These are phyloP conservation scores for Silene uniflora DNA, from an alignment of 148 eudicot genomes.

Conservation along the genomic window DNA sequence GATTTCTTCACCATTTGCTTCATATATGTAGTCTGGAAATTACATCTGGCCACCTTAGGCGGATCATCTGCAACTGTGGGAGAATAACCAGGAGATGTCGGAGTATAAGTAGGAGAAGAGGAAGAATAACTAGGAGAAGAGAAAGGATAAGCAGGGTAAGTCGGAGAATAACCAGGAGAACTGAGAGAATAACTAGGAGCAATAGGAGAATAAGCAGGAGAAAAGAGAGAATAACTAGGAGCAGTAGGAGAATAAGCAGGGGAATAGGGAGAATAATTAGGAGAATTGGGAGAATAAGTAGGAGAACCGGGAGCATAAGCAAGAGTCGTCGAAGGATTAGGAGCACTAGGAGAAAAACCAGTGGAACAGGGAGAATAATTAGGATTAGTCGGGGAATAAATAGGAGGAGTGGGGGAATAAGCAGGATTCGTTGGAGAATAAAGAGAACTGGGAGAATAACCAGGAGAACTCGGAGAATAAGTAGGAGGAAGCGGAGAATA, in stretches of 20 bases:
- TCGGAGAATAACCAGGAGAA: not conserved
- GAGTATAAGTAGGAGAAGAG: not conserved
- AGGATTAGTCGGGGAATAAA: not conserved
- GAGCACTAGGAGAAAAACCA: not conserved
- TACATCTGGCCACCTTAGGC: not conserved
- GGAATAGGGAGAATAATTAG: not conserved
- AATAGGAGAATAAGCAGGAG: too few species aligned
- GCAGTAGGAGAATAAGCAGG: not conserved
- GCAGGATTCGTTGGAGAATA: too few species aligned
- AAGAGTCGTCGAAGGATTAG: too few species aligned
- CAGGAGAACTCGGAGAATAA: too few species aligned
- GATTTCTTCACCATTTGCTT: constrained; percentile 1
- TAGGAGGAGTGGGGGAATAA: too few species aligned
- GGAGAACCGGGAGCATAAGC: too few species aligned
- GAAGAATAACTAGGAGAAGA: too few species aligned
- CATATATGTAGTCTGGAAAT: not conserved
- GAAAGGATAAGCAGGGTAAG: too few species aligned
- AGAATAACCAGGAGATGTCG: not conserved
- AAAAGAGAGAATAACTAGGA: not conserved
- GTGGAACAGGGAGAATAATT: not conserved
- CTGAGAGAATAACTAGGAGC: not conserved
- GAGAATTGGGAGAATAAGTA: not conserved
- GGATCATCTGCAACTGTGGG: not conserved
- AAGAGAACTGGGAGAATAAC: too few species aligned
- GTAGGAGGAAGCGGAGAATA: too few species aligned